phyloP scores from a whole-genome alignment of 2,329 filamentous ascomycete genomes.

The Aspergillus ruber region DNA sequence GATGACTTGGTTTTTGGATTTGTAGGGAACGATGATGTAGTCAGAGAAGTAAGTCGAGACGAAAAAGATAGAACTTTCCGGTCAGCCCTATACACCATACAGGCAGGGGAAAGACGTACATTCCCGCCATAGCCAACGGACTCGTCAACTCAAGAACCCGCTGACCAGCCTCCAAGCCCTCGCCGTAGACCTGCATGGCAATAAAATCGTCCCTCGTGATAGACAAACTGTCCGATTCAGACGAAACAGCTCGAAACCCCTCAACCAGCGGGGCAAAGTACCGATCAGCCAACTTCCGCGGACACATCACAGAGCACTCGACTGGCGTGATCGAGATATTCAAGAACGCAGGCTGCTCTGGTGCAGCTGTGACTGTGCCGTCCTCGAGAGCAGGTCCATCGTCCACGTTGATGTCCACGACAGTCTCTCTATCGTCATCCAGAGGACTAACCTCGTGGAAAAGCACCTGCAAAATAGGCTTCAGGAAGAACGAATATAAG shows the following conservation, averaged over 20 bases:
- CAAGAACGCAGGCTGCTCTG: slow-evolving; percentile 67
- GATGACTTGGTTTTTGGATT: slow-evolving; percentile 67
- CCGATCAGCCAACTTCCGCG: slow-evolving; percentile 63
- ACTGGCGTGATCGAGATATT: slow-evolving; percentile 90
- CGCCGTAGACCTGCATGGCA: slow-evolving; percentile 81
- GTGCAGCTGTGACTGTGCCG: slow-evolving; percentile 23
- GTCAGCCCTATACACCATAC: background rate
- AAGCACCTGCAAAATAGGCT: slow-evolving; percentile 79
- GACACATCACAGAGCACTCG: slow-evolving; percentile 88
- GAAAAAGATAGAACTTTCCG: slow-evolving; percentile 79
- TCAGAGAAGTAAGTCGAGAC: slow-evolving; percentile 98
- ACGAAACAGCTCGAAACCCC: slow-evolving; percentile 41
- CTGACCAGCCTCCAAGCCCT: slow-evolving; percentile 84
- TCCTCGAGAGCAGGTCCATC: slow-evolving; percentile 15
- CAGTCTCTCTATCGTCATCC: slow-evolving; percentile 32
- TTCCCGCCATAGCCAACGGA: slow-evolving; percentile 82
- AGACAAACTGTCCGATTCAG: slow-evolving; percentile 50
- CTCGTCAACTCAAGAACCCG: slow-evolving; percentile 87
- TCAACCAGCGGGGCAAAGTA: slow-evolving; percentile 69
- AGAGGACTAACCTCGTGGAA: slow-evolving; percentile 52
- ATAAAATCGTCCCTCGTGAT: slow-evolving; percentile 80
- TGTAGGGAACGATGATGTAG: slow-evolving; percentile 83
- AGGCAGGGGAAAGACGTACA: slow-evolving; percentile 44
- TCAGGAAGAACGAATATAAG: slow-evolving; percentile 70
- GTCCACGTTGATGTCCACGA: slow-evolving; percentile 22